These are phyloP conservation scores for Ambrosiella xylebori DNA, from an alignment of 2,329 filamentous ascomycete genomes.

Conservation along the genomic window DNA sequence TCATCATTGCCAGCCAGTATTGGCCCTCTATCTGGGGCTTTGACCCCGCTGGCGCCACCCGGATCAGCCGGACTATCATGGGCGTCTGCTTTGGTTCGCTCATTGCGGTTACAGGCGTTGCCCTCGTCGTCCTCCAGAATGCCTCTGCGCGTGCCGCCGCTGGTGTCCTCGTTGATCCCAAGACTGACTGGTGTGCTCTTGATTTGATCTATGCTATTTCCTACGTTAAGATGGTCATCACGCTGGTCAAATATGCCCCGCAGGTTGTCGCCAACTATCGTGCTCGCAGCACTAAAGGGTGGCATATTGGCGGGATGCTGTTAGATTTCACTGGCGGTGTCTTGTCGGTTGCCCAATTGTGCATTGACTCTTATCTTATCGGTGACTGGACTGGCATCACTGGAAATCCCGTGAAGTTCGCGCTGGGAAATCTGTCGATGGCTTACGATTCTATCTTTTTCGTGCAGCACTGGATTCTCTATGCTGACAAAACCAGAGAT, in stretches of 20 bases:
- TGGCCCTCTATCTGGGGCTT: constrained; percentile 70
- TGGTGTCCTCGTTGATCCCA: constrained; percentile 18
- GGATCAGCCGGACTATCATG: constrained; percentile 42
- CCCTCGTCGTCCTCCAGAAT: constrained; percentile 27
- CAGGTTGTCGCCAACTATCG: constrained; percentile 71
- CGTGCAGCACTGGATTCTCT: constrained; percentile 72
- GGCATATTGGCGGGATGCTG: constrained; percentile 71
- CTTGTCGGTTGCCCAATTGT: constrained; percentile 63
- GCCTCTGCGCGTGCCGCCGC: constrained; percentile 16
- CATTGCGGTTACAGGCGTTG: constrained; percentile 35
- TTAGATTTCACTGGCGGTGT: constrained; percentile 70
- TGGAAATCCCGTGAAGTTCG: constrained; percentile 82
- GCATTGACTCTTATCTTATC: constrained; percentile 71
- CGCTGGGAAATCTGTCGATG: constrained; percentile 69
- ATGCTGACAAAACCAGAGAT: constrained; percentile 21
- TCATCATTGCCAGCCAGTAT: constrained; percentile 60
- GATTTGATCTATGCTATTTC: constrained; percentile 53
- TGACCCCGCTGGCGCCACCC: constrained; percentile 37
- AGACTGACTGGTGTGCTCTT: constrained; percentile 39
- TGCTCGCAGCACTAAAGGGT: constrained; percentile 71
- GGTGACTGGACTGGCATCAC: constrained; percentile 79
- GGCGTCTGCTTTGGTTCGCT: constrained; percentile 55
- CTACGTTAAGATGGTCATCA: constrained; percentile 78
- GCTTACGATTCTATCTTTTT: constrained; percentile 79
- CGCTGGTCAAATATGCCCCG: constrained; percentile 82